Conservation (phyloP, 371 early-diverging fungal genomes). For the Mortierella sp. region DNA sequence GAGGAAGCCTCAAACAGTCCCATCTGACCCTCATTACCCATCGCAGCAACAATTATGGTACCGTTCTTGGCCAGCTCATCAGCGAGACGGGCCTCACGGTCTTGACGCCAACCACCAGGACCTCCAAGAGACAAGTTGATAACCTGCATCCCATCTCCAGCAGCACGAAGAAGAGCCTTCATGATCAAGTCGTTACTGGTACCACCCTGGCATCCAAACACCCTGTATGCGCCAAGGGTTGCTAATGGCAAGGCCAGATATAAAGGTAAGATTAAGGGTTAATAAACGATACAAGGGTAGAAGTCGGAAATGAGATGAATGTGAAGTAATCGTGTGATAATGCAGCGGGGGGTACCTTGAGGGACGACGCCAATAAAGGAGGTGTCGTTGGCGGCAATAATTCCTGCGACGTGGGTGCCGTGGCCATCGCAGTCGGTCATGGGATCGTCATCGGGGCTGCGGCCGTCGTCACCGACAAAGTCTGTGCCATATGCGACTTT, state of each 20-base stretch:
- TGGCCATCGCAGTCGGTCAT: constrained; percentile 72
- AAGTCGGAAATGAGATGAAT: neutral
- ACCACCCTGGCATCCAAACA: constrained; percentile 75
- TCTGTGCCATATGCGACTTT: constrained; percentile 75
- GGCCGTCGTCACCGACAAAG: constrained; percentile 68
- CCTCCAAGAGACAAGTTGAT: constrained; percentile 81
- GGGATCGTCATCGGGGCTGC: constrained; percentile 66
- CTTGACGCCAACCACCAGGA: constrained; percentile 66
- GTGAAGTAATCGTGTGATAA: neutral
- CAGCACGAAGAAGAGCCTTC: constrained; percentile 70
- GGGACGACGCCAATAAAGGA: constrained; percentile 74
- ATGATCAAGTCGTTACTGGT: constrained; percentile 75
- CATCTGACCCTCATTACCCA: constrained; percentile 80
- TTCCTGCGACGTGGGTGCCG: constrained; percentile 72
- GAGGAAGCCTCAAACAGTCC: constrained; percentile 75
- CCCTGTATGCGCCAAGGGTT: constrained; percentile 71
- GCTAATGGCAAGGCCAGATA: constrained; percentile 30
- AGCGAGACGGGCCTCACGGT: constrained; percentile 61
- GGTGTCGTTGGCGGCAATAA: constrained; percentile 61
- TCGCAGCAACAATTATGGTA: constrained; percentile 71
- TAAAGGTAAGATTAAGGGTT: neutral
- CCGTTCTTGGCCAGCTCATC: constrained; percentile 61
- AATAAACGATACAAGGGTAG: neutral
- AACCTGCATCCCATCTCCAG: constrained; percentile 71
- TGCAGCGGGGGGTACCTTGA: constrained; percentile 28